Conservation (phyloP, 2,329 filamentous ascomycete genomes). For the Diaporthe australafricana region DNA sequence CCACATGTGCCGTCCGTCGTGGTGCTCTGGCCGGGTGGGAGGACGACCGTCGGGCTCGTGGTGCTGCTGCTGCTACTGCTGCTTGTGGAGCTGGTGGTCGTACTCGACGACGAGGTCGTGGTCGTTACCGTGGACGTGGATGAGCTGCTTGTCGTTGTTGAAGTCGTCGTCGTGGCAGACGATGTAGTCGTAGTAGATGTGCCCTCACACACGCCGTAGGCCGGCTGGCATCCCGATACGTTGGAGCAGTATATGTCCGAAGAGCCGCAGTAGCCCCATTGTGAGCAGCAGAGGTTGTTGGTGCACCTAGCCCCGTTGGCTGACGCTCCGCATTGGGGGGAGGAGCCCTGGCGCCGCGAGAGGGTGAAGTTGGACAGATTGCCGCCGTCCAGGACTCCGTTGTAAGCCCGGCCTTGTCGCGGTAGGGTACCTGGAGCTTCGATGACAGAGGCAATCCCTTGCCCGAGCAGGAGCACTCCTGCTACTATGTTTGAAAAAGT, state of each 20-base stretch:
- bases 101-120: neutral
- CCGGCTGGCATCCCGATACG: neutral
- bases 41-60: slow-evolving; percentile 2
- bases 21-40: slow-evolving; percentile 23
- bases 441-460: neutral
- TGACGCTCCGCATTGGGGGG: slow-evolving; percentile 22
- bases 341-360: slow-evolving; percentile 3
- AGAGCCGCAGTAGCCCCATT: slow-evolving; percentile 11
- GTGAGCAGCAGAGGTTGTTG: slow-evolving; percentile 25
- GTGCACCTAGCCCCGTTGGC: slow-evolving; percentile 27
- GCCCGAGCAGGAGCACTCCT: neutral
- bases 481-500: neutral
- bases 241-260: slow-evolving; percentile 19
- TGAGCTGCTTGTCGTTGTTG: neutral
- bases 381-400: neutral
- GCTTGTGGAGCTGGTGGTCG: neutral
- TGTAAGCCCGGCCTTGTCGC: neutral
- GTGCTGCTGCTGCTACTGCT: slow-evolving; percentile 7
- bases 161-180: neutral
- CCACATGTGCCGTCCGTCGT: slow-evolving; percentile 30
- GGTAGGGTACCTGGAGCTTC: neutral
- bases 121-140: neutral
- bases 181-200: neutral
- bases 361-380: neutral
- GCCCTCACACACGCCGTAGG: neutral